Evolutionary conservation across 108 stramenopile genomes (phyloP).

Genomic region (Bacterosira constricta): DNA sequence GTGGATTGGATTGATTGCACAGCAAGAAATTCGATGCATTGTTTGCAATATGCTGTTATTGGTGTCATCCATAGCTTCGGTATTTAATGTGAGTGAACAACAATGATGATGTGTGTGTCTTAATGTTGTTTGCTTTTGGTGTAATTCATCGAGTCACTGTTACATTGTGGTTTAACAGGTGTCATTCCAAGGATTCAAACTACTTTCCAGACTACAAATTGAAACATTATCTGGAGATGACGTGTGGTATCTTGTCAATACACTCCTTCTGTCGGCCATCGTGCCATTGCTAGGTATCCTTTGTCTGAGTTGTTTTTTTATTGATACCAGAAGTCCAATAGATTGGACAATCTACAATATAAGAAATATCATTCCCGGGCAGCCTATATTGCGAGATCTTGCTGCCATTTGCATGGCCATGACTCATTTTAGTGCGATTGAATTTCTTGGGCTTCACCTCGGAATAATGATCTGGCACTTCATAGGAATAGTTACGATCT

Average conservation of each 20-base stretch:
- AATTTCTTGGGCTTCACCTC: conserved; percentile 14
- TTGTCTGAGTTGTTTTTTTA: conserved; percentile 27
- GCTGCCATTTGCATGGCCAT: conserved; percentile 38
- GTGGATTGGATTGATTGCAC: conserved; percentile 20
- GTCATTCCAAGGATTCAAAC: conserved; percentile 3
- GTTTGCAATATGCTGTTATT: conserved; percentile 25
- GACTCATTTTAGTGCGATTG: conserved; percentile 34
- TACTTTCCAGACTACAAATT: conserved; percentile 4
- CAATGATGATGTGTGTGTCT: neutral
- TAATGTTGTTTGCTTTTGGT: neutral
- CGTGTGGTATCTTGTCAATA: conserved; percentile 15
- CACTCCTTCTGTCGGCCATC: conserved; percentile 16
- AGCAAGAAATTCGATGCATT: neutral
- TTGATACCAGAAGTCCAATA: conserved; percentile 15
- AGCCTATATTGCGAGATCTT: conserved; percentile 30
- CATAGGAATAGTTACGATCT: conserved; percentile 14
- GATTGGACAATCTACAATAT: conserved; percentile 36
- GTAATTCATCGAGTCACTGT: neutral
- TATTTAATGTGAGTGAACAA: conserved; percentile 4
- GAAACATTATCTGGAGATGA: conserved; percentile 4
- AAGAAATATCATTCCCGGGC: neutral
- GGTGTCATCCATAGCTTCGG: conserved; percentile 1
- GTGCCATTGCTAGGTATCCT: conserved; percentile 26
- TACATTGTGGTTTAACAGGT: neutral
- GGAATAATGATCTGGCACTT: conserved; percentile 37